These are phyloP conservation scores for Lachancea sp. DNA, from an alignment of 805 yeast species.

Conservation along the genomic window DNA sequence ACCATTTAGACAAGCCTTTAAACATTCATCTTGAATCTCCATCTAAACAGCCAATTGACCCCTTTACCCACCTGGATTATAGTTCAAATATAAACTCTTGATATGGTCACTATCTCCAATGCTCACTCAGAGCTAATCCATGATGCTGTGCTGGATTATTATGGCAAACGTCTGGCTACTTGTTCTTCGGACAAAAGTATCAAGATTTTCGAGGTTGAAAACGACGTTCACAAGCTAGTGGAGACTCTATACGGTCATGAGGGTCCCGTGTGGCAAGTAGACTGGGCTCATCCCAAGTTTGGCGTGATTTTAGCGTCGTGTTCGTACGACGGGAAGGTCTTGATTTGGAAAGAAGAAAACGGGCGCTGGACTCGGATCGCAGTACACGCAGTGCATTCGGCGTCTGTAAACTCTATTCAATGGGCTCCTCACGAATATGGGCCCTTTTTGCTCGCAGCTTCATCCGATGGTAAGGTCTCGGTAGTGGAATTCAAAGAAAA, in stretches of 20 bases:
- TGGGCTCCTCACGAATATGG: conserved; percentile 99
- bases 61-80: neutral
- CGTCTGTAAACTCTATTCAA: conserved; percentile 85
- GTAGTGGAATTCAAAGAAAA: conserved; percentile 88
- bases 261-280: conserved; percentile 98
- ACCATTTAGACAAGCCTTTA: no score
- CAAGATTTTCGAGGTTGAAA: conserved; percentile 86
- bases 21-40: no score
- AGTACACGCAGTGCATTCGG: conserved; percentile 82
- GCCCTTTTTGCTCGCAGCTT: conserved; percentile 81
- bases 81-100: neutral
- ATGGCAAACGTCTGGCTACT: conserved; percentile 92
- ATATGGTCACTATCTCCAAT: conserved; percentile 74
- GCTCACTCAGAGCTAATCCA: conserved; percentile 92
- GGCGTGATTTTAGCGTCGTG: conserved; percentile 93
- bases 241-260: conserved; percentile 91
- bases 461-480: conserved; percentile 89
- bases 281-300: conserved; percentile 98
- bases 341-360: conserved; percentile 92
- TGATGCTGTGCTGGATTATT: conserved; percentile 95
- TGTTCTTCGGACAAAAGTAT: conserved; percentile 95
- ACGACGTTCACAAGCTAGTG: conserved; percentile 69
- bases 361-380: conserved; percentile 84
- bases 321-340: conserved; percentile 89
- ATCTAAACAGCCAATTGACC: neutral